phyloP scores from a whole-genome alignment of 208 protist species.

The Crithidia expoeki region DNA sequence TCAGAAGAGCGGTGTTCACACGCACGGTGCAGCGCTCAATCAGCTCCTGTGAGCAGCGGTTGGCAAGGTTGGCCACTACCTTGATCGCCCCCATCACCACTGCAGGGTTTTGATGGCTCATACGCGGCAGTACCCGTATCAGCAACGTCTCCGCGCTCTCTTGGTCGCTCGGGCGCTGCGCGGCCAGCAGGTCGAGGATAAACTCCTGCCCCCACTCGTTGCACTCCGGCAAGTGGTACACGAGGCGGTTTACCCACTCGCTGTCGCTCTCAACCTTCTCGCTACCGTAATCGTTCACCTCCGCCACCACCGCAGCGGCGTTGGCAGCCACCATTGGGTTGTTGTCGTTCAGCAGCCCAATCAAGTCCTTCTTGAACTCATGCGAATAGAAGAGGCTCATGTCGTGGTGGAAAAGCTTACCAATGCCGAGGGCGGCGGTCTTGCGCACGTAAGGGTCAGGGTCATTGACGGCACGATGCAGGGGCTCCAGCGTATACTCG shows the following conservation, averaged over 20 bases:
- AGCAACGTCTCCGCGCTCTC: slow-evolving; percentile 91
- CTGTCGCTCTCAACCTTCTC: slow-evolving; percentile 57
- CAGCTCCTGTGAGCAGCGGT: slow-evolving; percentile 62
- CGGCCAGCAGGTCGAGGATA: slow-evolving; percentile 96
- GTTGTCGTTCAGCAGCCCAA: slow-evolving; percentile 95
- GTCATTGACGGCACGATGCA: slow-evolving; percentile 92
- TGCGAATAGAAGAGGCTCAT: slow-evolving; percentile 95
- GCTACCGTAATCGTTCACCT: slow-evolving; percentile 84
- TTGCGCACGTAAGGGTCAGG: slow-evolving; percentile 99
- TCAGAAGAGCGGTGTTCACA: slow-evolving; percentile 96
- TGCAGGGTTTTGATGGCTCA: slow-evolving; percentile 98
- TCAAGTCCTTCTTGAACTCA: slow-evolving; percentile 86
- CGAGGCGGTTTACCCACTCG: slow-evolving; percentile 94
- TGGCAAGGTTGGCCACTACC: slow-evolving; percentile 81
- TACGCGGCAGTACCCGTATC: slow-evolving; percentile 94
- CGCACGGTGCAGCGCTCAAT: slow-evolving; percentile 83
- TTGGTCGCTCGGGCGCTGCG: slow-evolving; percentile 60
- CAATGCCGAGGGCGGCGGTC: slow-evolving; percentile 98
- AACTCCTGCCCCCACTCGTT: slow-evolving; percentile 99
- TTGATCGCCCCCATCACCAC: slow-evolving; percentile 98
- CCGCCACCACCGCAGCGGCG: slow-evolving; percentile 96
- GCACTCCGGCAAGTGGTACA: slow-evolving; percentile 96
- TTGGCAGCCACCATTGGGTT: slow-evolving; percentile 98
- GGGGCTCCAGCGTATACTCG: slow-evolving; percentile 98
- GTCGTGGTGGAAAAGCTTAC: slow-evolving; percentile 99